phyloP scores from a whole-genome alignment of 345 rosid genomes.

The Eucalyptus lansdowneana region DNA sequence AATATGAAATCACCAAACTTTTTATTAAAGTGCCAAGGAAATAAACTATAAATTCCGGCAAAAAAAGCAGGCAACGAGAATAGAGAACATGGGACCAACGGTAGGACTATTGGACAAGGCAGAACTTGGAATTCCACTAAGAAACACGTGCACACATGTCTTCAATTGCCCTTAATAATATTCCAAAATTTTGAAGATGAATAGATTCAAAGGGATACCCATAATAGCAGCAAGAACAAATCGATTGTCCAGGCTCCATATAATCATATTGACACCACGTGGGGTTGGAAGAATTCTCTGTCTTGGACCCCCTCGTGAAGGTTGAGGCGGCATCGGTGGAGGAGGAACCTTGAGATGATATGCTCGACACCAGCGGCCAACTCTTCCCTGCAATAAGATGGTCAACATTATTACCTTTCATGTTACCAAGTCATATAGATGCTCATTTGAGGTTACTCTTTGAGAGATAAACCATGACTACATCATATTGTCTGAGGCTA shows the following conservation, averaged over 20 bases:
- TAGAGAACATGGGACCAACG: neutral
- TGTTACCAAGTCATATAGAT: neutral
- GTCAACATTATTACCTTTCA: neutral
- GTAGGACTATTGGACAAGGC: neutral
- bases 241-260: conserved; percentile 98
- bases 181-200: neutral
- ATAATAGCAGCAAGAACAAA: conserved; percentile 99
- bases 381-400: conserved; percentile 47
- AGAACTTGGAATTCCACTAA: neutral
- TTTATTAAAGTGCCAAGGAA: neutral
- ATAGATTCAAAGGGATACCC: conserved; percentile 41
- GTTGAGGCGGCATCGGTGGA: conserved; percentile 94
- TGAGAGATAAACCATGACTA: neutral
- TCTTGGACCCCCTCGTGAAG: conserved; percentile 95
- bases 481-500: neutral
- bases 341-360: conserved; percentile 99
- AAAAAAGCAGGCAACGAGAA: neutral
- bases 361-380: conserved; percentile 75
- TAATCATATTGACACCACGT: conserved; percentile 97
- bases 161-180: neutral
- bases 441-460: neutral
- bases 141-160: neutral
- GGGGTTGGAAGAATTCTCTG: conserved; percentile 97
- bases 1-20: neutral
- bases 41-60: neutral